phyloP scores from a whole-genome alignment of 1,284 basidiomycete genomes.

The Ustilago esculenta region DNA sequence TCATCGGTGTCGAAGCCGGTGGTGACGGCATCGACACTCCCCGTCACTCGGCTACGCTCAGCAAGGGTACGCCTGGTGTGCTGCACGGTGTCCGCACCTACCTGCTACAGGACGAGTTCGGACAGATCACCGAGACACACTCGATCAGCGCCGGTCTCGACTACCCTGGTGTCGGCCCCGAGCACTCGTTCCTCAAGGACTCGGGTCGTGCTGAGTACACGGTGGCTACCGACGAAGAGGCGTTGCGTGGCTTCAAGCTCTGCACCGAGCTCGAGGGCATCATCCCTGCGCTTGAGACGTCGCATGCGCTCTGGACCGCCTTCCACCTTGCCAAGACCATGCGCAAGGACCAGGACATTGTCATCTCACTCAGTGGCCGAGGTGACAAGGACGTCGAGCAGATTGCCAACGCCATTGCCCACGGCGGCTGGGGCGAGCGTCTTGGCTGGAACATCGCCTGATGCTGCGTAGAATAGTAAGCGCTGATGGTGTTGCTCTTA shows the following conservation, averaged over 20 bases:
- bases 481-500: not conserved
- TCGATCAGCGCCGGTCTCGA: conserved; percentile 91
- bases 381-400: conserved; percentile 96
- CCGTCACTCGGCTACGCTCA: conserved; percentile 89
- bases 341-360: conserved; percentile 84
- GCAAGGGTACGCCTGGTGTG: conserved; percentile 89
- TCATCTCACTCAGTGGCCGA: conserved; percentile 76
- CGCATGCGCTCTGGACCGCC: conserved; percentile 93
- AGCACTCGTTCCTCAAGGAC: conserved; percentile 96
- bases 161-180: conserved; percentile 84
- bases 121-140: conserved; percentile 96
- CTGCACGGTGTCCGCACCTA: conserved; percentile 96
- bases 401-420: conserved; percentile 74
- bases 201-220: conserved; percentile 91
- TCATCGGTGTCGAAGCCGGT: conserved; percentile 65
- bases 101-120: conserved; percentile 84
- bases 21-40: conserved; percentile 84
- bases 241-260: conserved; percentile 88
- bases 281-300: conserved; percentile 94
- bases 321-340: conserved; percentile 85
- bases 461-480: too few relatives aligned
- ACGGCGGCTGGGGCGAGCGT: conserved; percentile 61
- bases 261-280: conserved; percentile 94
- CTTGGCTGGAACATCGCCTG: conserved; percentile 60
- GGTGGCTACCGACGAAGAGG: conserved; percentile 91